Percentiles rank a stretch among this genome's conserved stretches.
Evolutionary conservation across 2,329 filamentous ascomycete species (phyloP).

Genomic region (Albifimbria verrucaria): DNA sequence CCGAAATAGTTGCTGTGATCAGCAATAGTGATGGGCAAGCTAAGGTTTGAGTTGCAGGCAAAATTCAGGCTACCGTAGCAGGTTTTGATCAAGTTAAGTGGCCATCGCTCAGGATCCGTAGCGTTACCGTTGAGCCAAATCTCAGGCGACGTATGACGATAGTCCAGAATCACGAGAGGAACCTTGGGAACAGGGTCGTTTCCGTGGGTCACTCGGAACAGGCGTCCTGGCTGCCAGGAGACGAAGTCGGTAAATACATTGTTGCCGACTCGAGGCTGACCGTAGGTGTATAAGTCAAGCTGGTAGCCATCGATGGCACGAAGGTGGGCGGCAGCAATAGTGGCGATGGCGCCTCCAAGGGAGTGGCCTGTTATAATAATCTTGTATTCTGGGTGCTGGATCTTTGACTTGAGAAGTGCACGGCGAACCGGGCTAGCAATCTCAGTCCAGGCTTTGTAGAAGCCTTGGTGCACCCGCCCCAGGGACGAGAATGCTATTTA

Average conservation of each 20-base stretch:
- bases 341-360: slow-evolving; percentile 57
- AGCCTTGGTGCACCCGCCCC: slow-evolving; percentile 43
- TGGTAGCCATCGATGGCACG: slow-evolving; percentile 35
- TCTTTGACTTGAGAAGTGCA: slow-evolving; percentile 35
- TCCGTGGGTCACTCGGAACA: slow-evolving; percentile 59
- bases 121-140: slow-evolving; percentile 44
- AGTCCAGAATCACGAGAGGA: slow-evolving; percentile 54
- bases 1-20: neutral
- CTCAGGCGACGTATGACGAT: slow-evolving; percentile 59
- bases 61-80: neutral
- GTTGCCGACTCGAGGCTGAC: slow-evolving; percentile 59
- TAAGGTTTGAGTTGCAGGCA: neutral
- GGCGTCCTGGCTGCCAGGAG: slow-evolving; percentile 40
- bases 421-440: slow-evolving; percentile 34
- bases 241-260: slow-evolving; percentile 45
- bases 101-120: neutral
- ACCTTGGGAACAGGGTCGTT: slow-evolving; percentile 62
- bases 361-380: slow-evolving; percentile 58
- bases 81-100: neutral
- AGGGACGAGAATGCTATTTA: neutral
- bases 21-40: neutral
- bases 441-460: slow-evolving; percentile 49
- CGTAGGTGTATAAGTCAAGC: slow-evolving; percentile 58
- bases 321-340: slow-evolving; percentile 50
- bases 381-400: slow-evolving; percentile 41